Conservation (phyloP, 1,284 basidiomycete genomes). For the Mycena sp. region DNA sequence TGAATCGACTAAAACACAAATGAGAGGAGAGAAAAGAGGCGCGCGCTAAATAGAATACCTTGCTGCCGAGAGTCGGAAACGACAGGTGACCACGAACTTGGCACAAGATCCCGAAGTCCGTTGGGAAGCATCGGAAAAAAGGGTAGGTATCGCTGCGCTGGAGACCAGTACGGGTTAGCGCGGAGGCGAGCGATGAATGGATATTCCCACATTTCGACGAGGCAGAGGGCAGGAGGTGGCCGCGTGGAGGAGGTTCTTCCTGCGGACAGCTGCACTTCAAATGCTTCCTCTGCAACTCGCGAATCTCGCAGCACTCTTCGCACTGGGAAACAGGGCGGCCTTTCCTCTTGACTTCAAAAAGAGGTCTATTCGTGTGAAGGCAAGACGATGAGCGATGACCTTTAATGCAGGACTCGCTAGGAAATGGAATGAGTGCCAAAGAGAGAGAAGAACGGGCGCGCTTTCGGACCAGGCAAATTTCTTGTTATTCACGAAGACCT, state of each 20-base stretch:
- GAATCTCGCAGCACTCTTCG: slow-evolving; percentile 77
- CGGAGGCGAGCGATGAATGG: background rate
- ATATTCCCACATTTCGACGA: slow-evolving; percentile 60
- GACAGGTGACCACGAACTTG: slow-evolving; percentile 33
- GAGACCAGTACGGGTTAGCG: slow-evolving; percentile 18
- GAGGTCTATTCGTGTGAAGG: slow-evolving; percentile 80
- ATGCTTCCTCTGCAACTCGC: slow-evolving; percentile 77
- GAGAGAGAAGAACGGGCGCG: background rate
- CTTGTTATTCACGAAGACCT: slow-evolving; percentile 83
- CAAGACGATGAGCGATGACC: slow-evolving; percentile 88
- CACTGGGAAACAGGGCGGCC: slow-evolving; percentile 88
- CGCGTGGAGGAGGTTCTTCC: slow-evolving; percentile 46
- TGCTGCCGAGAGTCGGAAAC: slow-evolving; percentile 59
- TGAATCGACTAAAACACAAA: slow-evolving; percentile 60
- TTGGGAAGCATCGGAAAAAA: slow-evolving; percentile 70
- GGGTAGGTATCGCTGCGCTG: slow-evolving; percentile 67
- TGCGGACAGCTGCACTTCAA: slow-evolving; percentile 75
- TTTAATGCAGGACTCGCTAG: slow-evolving; percentile 88
- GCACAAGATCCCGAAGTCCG: slow-evolving; percentile 62
- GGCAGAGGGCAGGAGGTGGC: slow-evolving; percentile 45
- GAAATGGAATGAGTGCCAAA: background rate
- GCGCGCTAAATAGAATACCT: slow-evolving; percentile 46
- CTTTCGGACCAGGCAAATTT: slow-evolving; percentile 79
- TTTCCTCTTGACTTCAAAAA: slow-evolving; percentile 90
- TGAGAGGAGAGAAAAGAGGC: slow-evolving; percentile 20